Evolutionary conservation across 495 filamentous ascomycete species (phyloP).

Genomic region (Neurospora tetrasperma): DNA sequence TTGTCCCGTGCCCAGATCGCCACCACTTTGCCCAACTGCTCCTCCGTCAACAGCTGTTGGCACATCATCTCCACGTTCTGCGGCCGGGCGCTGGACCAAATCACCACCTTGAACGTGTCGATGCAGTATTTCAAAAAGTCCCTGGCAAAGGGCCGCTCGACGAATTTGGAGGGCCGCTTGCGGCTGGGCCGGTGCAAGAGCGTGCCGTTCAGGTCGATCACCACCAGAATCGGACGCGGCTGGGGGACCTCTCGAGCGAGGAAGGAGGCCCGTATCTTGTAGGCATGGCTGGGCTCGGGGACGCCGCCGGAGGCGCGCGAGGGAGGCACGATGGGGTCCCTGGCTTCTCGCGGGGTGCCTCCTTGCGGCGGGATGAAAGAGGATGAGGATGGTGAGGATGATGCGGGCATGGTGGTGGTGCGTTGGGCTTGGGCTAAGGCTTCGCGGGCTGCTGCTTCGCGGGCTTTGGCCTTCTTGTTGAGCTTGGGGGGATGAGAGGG

Average conservation of each 20-base stretch:
- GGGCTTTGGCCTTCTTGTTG: background rate
- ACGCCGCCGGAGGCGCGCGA: slow-evolving; percentile 38
- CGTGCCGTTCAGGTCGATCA: slow-evolving; percentile 92
- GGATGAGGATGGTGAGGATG: background rate
- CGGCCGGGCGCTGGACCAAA: slow-evolving; percentile 81
- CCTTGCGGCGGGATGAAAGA: background rate
- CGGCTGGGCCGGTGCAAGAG: slow-evolving; percentile 57
- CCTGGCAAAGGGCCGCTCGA: slow-evolving; percentile 48
- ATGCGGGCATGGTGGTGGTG: background rate
- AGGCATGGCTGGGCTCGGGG: slow-evolving; percentile 32
- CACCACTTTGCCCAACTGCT: slow-evolving; percentile 39
- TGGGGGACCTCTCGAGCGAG: slow-evolving; percentile 10
- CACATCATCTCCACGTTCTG: slow-evolving; percentile 58
- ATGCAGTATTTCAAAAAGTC: slow-evolving; percentile 60
- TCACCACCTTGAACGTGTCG: slow-evolving; percentile 60
- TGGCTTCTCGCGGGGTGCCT: background rate
- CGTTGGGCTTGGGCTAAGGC: background rate
- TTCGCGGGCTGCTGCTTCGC: background rate
- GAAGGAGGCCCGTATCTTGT: slow-evolving; percentile 24
- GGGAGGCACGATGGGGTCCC: slow-evolving; percentile 22
- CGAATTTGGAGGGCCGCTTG: slow-evolving; percentile 38
- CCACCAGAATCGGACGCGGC: slow-evolving; percentile 51
- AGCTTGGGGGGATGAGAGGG: background rate
- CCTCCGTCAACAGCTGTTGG: slow-evolving; percentile 36
- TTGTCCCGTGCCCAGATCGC: slow-evolving; percentile 74